Conservation (phyloP, 2,329 filamentous ascomycete species). For the Penicillium sp. region DNA sequence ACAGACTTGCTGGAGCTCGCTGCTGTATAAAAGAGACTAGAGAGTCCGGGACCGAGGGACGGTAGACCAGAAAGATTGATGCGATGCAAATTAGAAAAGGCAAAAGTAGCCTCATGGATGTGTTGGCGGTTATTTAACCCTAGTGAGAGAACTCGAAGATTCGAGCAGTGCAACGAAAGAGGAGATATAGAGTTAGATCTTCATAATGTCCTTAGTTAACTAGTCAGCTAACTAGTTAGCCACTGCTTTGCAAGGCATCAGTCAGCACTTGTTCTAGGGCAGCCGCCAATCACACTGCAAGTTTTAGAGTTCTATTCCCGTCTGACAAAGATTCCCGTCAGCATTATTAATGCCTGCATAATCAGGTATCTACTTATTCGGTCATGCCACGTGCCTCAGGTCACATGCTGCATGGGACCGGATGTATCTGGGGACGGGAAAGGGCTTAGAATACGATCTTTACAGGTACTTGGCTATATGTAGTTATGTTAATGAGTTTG, state of each 20-base stretch:
- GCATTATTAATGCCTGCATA: slow-evolving; percentile 5
- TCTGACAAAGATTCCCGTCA: slow-evolving; percentile 26
- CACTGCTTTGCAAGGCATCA: slow-evolving; percentile 25
- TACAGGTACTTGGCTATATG: too few species aligned
- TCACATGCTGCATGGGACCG: not conserved
- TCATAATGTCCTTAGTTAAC: slow-evolving; percentile 16
- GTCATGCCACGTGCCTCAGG: not conserved
- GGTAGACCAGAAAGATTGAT: slow-evolving; percentile 31
- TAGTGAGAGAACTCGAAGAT: slow-evolving; percentile 11
- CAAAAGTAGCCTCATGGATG: slow-evolving; percentile 35
- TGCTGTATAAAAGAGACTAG: slow-evolving; percentile 18
- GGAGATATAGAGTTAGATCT: slow-evolving; percentile 18
- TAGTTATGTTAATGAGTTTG: too few species aligned
- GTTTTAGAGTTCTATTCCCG: slow-evolving; percentile 11
- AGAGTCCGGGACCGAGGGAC: slow-evolving; percentile 19
- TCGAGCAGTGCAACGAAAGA: slow-evolving; percentile 19
- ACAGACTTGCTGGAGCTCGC: slow-evolving; percentile 14
- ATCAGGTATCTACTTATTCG: not conserved
- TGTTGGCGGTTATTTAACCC: slow-evolving; percentile 27
- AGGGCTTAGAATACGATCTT: too few species aligned
- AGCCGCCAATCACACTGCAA: slow-evolving; percentile 2
- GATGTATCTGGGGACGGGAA: too few species aligned
- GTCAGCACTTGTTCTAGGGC: slow-evolving; percentile 13
- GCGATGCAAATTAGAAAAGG: slow-evolving; percentile 37
- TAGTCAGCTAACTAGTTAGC: too few species aligned